These are phyloP conservation scores for Xerocomellus amylosporus DNA, from an alignment of 768 basidiomycete genomes.

Conservation along the genomic window DNA sequence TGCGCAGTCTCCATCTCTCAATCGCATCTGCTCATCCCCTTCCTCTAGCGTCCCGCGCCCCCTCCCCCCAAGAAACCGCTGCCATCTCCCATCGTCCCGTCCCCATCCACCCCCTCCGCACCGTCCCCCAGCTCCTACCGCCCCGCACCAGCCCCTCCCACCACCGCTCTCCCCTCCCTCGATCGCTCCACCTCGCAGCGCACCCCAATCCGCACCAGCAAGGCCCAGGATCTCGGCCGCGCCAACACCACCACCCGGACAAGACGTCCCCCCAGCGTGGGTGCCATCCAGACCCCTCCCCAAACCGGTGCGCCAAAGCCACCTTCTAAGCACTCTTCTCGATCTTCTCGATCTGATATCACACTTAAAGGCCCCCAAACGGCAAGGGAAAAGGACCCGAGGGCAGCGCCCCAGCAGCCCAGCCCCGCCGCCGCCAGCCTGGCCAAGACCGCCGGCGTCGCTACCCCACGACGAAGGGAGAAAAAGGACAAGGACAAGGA, in stretches of 20 bases:
- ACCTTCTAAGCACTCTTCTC: constrained; percentile 51
- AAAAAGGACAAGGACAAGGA: constrained; percentile 80
- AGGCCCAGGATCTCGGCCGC: constrained; percentile 50
- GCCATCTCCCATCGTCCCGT: constrained; percentile 27
- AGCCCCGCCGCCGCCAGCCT: constrained; percentile 64
- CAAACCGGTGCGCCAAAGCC: constrained; percentile 33
- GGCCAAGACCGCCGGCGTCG: constrained; percentile 66
- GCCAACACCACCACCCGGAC: constrained; percentile 71
- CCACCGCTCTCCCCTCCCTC: constrained; percentile 60
- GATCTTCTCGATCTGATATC: constrained; percentile 57
- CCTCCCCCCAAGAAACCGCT: constrained; percentile 42
- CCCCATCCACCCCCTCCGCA: constrained; percentile 30
- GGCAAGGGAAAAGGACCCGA: constrained; percentile 39
- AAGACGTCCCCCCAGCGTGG: constrained; percentile 49
- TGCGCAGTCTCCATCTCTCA: constrained; percentile 31
- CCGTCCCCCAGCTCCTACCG: constrained; percentile 54
- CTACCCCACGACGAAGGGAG: constrained; percentile 82
- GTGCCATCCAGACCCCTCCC: constrained; percentile 27
- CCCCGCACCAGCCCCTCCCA: constrained; percentile 73
- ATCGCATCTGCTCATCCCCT: background rate
- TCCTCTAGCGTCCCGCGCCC: constrained; percentile 37
- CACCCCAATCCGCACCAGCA: constrained; percentile 50
- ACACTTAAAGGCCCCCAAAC: constrained; percentile 42
- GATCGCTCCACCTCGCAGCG: constrained; percentile 90
- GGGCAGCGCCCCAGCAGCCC: constrained; percentile 40